A percentile compares a stretch with the other conserved stretches of the same genome.
These are phyloP conservation scores for Hymenochaete sp. DNA, from an alignment of 1,284 basidiomycete species.

Conservation along the genomic window DNA sequence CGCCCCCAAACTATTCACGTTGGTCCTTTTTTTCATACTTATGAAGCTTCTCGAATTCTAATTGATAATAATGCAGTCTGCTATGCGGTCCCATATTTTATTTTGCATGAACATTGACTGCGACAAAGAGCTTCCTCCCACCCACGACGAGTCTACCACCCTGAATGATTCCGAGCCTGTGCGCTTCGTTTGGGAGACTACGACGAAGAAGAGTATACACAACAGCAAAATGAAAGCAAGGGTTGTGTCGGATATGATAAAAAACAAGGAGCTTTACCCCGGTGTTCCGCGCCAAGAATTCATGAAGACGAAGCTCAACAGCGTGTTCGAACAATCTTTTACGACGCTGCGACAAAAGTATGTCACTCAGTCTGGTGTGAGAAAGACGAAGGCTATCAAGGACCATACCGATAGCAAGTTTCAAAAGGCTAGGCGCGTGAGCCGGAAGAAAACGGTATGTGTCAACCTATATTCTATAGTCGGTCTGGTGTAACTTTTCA, in stretches of 20 bases:
- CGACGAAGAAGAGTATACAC: conserved; percentile 59
- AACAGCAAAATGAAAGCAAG: conserved; percentile 61
- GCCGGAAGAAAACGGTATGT: conserved; percentile 54
- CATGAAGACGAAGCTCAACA: conserved; percentile 47
- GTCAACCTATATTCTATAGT: not conserved
- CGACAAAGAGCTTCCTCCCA: conserved; percentile 52
- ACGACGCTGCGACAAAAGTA: conserved; percentile 60
- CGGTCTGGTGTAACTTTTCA: not conserved
- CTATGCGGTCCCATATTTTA: conserved; percentile 55
- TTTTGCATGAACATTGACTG: conserved; percentile 46
- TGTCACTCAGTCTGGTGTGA: conserved; percentile 45
- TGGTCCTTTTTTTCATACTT: not conserved
- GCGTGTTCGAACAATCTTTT: conserved; percentile 61
- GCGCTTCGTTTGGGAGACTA: conserved; percentile 71
- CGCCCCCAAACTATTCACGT: conserved; percentile 15
- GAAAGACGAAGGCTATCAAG: conserved; percentile 33
- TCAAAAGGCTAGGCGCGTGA: conserved; percentile 45
- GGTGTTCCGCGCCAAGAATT: conserved; percentile 61
- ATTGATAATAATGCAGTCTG: conserved; percentile 38
- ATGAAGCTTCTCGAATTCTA: conserved; percentile 6
- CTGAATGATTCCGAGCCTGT: conserved; percentile 42
- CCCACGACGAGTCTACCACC: conserved; percentile 43
- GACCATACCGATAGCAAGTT: conserved; percentile 52
- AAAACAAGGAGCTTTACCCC: conserved; percentile 45
- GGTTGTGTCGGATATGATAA: conserved; percentile 48